These are phyloP conservation scores for Rhipidocladum racemiflorum DNA, from an alignment of 176 grass and related monocot species.

Conservation along the genomic window DNA sequence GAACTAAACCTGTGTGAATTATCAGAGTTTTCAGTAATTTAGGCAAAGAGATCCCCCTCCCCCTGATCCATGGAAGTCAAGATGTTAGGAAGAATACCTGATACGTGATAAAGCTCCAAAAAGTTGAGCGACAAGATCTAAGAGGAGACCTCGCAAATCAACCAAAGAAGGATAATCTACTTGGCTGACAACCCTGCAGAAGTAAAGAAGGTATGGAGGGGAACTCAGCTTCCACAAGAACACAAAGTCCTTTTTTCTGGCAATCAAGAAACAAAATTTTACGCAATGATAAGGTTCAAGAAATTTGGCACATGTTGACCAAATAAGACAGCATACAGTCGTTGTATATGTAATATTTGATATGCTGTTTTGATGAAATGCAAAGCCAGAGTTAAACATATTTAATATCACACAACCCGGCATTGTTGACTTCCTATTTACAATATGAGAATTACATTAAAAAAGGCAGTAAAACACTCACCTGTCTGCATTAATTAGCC, in stretches of 20 bases:
- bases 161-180: constrained; percentile 98
- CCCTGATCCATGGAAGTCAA: constrained; percentile 7
- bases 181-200: constrained; percentile 83
- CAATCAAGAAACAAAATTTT: constrained; percentile 1
- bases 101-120: constrained; percentile 94
- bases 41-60: constrained; percentile 4
- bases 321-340: background rate
- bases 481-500: constrained; percentile 99
- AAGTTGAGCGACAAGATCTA: constrained; percentile 94
- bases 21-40: constrained; percentile 22
- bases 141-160: constrained; percentile 84
- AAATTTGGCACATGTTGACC: background rate
- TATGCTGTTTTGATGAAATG: background rate
- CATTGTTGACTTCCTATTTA: background rate
- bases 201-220: background rate
- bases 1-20: constrained; percentile 85
- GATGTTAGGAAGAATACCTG: constrained; percentile 52
- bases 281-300: background rate
- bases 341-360: background rate
- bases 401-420: background rate
- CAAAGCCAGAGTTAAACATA: background rate
- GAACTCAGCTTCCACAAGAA: constrained; percentile 20
- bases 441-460: background rate
- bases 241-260: background rate
- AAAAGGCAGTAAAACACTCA: constrained; percentile 36